These are phyloP conservation scores for Hypholoma fasciculare DNA, from an alignment of 768 basidiomycete species.

Conservation along the genomic window DNA sequence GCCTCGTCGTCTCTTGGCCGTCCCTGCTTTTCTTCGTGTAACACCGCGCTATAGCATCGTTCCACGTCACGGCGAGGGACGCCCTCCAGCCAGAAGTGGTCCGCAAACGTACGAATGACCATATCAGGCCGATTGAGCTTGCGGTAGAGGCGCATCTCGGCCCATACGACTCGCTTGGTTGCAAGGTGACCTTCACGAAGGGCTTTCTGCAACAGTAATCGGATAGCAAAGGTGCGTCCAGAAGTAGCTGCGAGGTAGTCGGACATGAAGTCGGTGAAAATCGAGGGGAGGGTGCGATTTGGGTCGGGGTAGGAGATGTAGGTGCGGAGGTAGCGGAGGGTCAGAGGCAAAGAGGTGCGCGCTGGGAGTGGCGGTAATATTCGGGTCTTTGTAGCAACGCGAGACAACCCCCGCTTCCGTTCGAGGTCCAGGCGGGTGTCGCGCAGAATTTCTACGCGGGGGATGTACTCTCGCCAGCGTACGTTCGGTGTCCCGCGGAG, in stretches of 20 bases:
- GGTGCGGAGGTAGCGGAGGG: background rate
- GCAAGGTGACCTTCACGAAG: background rate
- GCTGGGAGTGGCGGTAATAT: background rate
- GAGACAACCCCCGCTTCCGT: background rate
- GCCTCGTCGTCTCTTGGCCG: background rate
- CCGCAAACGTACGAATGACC: background rate
- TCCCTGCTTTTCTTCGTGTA: background rate
- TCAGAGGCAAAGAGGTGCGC: background rate
- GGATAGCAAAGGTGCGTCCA: background rate
- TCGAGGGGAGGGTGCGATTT: background rate
- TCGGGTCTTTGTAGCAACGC: background rate
- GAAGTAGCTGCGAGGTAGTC: background rate
- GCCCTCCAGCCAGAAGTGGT: background rate
- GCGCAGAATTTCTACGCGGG: background rate
- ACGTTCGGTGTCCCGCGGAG: background rate
- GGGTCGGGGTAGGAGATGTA: background rate
- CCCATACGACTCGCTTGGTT: background rate
- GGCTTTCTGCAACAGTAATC: background rate
- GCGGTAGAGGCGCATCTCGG: slow-evolving; percentile 3
- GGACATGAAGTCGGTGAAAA: background rate
- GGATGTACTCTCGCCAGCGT: background rate
- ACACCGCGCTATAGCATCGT: background rate
- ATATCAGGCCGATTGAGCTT: background rate
- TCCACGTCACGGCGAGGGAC: background rate
- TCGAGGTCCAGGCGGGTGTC: background rate